Conservation (phyloP, 2,329 filamentous ascomycete species). For the Cordyceps militaris region DNA sequence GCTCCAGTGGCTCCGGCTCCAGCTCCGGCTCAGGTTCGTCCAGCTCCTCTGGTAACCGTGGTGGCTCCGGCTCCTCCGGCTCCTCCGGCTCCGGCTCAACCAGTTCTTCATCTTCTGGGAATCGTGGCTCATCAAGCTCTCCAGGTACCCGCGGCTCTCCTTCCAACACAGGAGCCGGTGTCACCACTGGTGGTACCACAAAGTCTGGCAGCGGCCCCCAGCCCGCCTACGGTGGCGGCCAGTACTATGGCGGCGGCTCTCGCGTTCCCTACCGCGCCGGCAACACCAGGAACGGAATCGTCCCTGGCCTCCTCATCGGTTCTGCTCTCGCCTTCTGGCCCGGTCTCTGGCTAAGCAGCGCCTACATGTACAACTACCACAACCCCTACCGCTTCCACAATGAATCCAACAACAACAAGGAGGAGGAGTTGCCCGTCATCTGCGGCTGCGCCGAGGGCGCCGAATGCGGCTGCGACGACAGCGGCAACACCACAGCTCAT, state of each 20-base stretch:
- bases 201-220: slow-evolving; percentile 49
- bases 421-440: slow-evolving; percentile 30
- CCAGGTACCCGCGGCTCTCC: slow-evolving; percentile 15
- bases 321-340: slow-evolving; percentile 53
- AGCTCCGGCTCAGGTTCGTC: background rate
- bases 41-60: background rate
- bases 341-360: slow-evolving; percentile 56
- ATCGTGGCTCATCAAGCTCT: slow-evolving; percentile 14
- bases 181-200: slow-evolving; percentile 45
- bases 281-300: slow-evolving; percentile 36
- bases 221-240: slow-evolving; percentile 53
- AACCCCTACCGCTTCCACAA: slow-evolving; percentile 48
- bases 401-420: slow-evolving; percentile 34
- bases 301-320: slow-evolving; percentile 43
- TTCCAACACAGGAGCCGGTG: slow-evolving; percentile 21
- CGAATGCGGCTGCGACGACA: slow-evolving; percentile 63
- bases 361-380: slow-evolving; percentile 46
- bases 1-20: background rate
- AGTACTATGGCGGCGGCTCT: slow-evolving; percentile 62
- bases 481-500: slow-evolving; percentile 47
- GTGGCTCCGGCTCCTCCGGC: background rate
- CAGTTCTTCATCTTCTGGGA: background rate
- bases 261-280: slow-evolving; percentile 54
- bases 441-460: slow-evolving; percentile 44
- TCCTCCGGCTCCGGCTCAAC: background rate